Percentiles rank a stretch among this genome's conserved stretches.
Conservation (phyloP, 495 filamentous ascomycete genomes). For the Corynascus novoguineensis region DNA sequence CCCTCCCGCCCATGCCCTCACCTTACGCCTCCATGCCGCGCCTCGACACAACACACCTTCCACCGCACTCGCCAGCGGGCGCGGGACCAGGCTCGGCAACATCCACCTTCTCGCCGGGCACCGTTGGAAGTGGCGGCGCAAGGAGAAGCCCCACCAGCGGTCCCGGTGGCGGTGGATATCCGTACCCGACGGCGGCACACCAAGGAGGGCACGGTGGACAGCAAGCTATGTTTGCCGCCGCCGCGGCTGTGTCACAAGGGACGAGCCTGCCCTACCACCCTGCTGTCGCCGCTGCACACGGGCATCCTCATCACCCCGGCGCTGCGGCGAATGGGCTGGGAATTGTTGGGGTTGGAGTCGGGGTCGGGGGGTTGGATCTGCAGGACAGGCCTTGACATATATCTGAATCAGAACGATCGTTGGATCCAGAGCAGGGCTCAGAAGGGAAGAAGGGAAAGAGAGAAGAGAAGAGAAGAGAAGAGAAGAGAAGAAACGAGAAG, state of each 20-base stretch:
- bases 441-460: not conserved
- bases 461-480: no score
- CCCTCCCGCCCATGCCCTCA: constrained; percentile 12
- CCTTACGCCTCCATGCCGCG: constrained; percentile 7
- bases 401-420: not conserved
- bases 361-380: not conserved
- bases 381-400: not conserved
- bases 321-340: not conserved
- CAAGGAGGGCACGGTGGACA: not conserved
- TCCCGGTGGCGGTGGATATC: not conserved
- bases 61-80: constrained; percentile 4
- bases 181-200: no score
- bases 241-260: not conserved
- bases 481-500: no score
- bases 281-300: not conserved
- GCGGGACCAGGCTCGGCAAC: constrained; percentile 12
- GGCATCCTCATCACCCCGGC: not conserved
- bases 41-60: constrained; percentile 15
- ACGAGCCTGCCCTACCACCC: constrained; percentile 7
- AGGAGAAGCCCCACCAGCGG: no score
- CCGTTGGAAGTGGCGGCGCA: not conserved
- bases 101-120: constrained; percentile 18
- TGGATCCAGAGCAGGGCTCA: not conserved
- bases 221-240: constrained; percentile 1
- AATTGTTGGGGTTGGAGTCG: not conserved